phyloP scores from a whole-genome alignment of 75 land plant species.

The Chamaecyparis obtusa region DNA sequence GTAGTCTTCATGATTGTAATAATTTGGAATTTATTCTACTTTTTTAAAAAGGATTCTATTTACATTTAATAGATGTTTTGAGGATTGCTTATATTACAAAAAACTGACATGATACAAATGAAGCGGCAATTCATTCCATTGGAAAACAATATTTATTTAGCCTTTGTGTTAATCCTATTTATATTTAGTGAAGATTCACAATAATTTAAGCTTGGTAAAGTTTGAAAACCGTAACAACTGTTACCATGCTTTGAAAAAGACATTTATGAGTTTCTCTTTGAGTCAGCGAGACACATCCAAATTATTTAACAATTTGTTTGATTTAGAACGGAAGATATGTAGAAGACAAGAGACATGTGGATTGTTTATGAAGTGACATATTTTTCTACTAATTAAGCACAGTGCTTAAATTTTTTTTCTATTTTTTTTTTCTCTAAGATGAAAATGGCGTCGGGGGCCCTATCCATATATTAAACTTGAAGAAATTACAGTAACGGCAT shows the following conservation, averaged over 20 bases:
- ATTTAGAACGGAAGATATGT: background rate
- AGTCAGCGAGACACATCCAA: background rate
- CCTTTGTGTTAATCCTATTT: background rate
- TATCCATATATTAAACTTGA: too few relatives aligned
- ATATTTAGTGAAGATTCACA: background rate
- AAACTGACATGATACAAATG: background rate
- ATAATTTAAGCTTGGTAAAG: background rate
- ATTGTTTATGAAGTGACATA: background rate
- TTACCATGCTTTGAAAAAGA: background rate
- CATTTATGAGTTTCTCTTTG: background rate
- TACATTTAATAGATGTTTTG: background rate
- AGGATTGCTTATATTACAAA: background rate
- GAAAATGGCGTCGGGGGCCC: too few relatives aligned
- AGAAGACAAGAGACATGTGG: background rate
- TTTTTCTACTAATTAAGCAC: background rate
- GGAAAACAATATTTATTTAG: background rate
- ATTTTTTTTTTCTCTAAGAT: background rate
- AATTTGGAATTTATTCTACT: background rate
- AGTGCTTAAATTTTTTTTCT: background rate
- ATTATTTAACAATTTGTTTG: background rate
- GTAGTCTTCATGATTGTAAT: background rate
- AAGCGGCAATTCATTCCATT: background rate
- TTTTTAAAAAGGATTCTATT: background rate
- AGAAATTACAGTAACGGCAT: too few relatives aligned
- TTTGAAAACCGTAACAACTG: background rate